Base-by-base conservation (phyloP, 139 green algal species). In the Chlamydomonas incerta region DNA sequence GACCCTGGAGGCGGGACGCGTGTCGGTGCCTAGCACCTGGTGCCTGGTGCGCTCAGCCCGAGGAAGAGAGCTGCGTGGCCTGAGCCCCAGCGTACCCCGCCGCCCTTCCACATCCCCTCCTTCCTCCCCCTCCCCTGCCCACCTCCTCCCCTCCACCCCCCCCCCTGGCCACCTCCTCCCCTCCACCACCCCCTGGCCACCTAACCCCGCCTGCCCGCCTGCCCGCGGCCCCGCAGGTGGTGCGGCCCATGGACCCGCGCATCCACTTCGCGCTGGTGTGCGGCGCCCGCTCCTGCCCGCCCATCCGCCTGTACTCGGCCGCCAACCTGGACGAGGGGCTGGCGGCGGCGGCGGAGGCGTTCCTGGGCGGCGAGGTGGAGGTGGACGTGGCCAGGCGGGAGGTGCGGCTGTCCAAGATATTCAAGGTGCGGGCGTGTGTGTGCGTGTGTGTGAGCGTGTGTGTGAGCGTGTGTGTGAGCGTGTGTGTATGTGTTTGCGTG, bases 261-360 rank as follows among this genome's bases (percentile, higher is more conserved):
- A 97, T 99, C 69, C 97, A 99, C 91, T 99, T 99, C 92, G 96
- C 95, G 47, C 94, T 99, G 50, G 95, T 98, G 73, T 99, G 97
- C 85, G 97, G 97, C 34, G 97, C 97, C 63, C 94, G 94, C 86
- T 96, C 85, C 28, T 99, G 97, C 90, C 97, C 97, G 21, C 95
- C 97, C 74, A 98, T 99, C 90, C 92, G 90, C 37, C 83, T 98
- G 21, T 99, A 97, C 90, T 94, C 89, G 2, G 67, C 94, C 0
- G 92, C 92, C 50, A 95, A 90, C 34, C 85, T 99, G 46, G 94
- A 99, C 3, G 91, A 93, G 76, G 95, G 92, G n/a, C 90, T 99
- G 74, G 85, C 90, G 5, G 92, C 74, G 52, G 88, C 89, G 58
- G 91, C 90, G n/a, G 89, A 92, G 70, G 92, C 92, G 20, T 97